Conservation (phyloP, 2,329 filamentous ascomycete species). For the Aspergillus transmontanensis region DNA sequence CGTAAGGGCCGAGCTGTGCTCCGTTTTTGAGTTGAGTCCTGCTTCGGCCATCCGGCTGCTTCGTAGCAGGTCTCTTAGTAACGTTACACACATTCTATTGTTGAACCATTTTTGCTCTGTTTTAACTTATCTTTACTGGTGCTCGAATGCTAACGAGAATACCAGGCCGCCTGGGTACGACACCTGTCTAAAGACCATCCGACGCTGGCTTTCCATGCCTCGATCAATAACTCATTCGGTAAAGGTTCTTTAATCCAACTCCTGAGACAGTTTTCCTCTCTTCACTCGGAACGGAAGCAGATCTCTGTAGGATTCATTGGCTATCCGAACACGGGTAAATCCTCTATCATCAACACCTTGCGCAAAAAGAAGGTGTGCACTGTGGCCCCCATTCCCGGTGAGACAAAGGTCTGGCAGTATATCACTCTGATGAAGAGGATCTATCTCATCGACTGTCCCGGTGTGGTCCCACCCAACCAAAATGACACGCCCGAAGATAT, state of each 20-base stretch:
- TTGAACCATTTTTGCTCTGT: conserved; percentile 40
- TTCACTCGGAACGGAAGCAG: conserved; percentile 90
- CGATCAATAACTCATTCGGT: conserved; percentile 93
- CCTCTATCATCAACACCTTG: conserved; percentile 94
- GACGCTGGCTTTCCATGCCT: conserved; percentile 91
- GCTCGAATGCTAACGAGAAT: conserved; percentile 32
- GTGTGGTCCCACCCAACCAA: conserved; percentile 87
- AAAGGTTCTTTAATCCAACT: conserved; percentile 93
- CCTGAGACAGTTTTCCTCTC: conserved; percentile 84
- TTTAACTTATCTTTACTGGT: conserved; percentile 28
- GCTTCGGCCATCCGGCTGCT: conserved; percentile 64
- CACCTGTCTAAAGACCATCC: conserved; percentile 86
- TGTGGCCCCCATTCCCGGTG: conserved; percentile 90
- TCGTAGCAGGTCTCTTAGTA: conserved; percentile 95
- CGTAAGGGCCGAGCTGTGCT: conserved; percentile 76
- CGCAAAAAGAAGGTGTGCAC: conserved; percentile 92
- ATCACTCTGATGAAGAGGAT: conserved; percentile 94
- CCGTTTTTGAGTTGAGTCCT: conserved; percentile 96
- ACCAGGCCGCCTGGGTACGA: conserved; percentile 89
- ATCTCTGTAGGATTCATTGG: conserved; percentile 88
- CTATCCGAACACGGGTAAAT: conserved; percentile 94
- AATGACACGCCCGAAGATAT: conserved; percentile 85
- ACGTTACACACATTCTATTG: conserved; percentile 79
- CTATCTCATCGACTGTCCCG: conserved; percentile 94
- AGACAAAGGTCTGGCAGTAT: conserved; percentile 98